Conservation (phyloP, 345 rosid genomes). For the Hibiscus mutabilis region DNA sequence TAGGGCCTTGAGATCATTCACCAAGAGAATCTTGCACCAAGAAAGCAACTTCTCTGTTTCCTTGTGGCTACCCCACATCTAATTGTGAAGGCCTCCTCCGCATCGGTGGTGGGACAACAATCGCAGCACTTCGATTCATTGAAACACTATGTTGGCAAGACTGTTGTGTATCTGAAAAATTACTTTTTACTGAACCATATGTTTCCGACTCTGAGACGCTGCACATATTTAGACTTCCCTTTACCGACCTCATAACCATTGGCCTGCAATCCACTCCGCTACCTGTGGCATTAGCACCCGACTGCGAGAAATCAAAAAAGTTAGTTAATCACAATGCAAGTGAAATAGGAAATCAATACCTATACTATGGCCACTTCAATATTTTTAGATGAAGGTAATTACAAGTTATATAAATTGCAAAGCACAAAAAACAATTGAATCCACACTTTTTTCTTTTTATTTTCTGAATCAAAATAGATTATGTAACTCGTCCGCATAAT, state of each 20-base stretch:
- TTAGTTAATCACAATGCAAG: conserved; percentile 1
- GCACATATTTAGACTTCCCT: conserved; percentile 19
- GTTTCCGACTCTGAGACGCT: conserved; percentile 30
- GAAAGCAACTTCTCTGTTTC: not conserved
- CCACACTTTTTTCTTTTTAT: not conserved
- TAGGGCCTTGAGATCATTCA: conserved; percentile 12
- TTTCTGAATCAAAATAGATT: not conserved
- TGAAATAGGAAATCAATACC: not conserved
- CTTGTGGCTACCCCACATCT: conserved; percentile 25
- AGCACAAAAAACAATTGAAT: not conserved
- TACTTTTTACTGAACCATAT: conserved; percentile 31
- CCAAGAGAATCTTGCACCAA: conserved; percentile 4
- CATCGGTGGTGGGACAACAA: conserved; percentile 36
- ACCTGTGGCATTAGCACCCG: conserved; percentile 24
- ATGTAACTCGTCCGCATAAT: not conserved
- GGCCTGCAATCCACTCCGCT: conserved; percentile 16
- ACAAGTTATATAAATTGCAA: not conserved
- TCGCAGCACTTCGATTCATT: conserved; percentile 31
- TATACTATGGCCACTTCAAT: not conserved
- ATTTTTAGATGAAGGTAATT: not conserved
- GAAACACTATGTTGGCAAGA: conserved; percentile 19
- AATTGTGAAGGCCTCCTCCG: conserved; percentile 22
- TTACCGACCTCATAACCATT: conserved; percentile 23
- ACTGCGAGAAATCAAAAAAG: conserved; percentile 23
- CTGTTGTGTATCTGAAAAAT: conserved; percentile 29